phyloP scores from a whole-genome alignment of 257 asterid genomes.

The Eustoma russellianum region DNA sequence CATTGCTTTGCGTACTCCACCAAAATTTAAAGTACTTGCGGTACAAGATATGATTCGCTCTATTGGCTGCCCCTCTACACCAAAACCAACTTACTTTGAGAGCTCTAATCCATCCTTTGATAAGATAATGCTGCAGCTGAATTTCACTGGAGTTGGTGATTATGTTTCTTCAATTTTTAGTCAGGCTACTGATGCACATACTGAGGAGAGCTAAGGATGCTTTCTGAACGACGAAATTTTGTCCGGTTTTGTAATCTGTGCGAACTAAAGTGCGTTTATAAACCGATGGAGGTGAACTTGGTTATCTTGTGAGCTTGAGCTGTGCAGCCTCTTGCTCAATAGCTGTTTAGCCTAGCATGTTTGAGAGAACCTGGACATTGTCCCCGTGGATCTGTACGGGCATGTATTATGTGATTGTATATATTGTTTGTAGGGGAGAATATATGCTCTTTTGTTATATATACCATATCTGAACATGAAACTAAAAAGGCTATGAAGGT shows the following conservation, averaged over 20 bases:
- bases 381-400: not conserved
- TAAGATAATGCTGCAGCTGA: slow-evolving; percentile 20
- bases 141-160: slow-evolving; percentile 27
- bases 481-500: not conserved
- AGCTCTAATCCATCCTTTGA: slow-evolving; percentile 29
- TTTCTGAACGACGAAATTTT: slow-evolving; percentile 9
- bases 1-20: slow-evolving; percentile 72
- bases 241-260: slow-evolving; percentile 9
- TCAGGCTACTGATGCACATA: slow-evolving; percentile 25
- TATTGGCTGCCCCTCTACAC: slow-evolving; percentile 70
- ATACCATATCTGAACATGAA: not conserved
- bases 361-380: too few species aligned
- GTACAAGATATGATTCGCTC: slow-evolving; percentile 66
- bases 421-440: slow-evolving; percentile 11
- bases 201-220: slow-evolving; percentile 11
- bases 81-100: slow-evolving; percentile 84
- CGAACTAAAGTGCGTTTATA: too few species aligned
- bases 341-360: not conserved
- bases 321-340: not conserved
- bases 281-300: too few species aligned
- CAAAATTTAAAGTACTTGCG: slow-evolving; percentile 49
- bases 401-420: slow-evolving; percentile 12
- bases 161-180: slow-evolving; percentile 36
- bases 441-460: slow-evolving; percentile 5
- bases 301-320: too few species aligned